Base-by-base conservation (phyloP, 108 stramenopile genomes). In the Cyclotella choctawhatcheeana region DNA sequence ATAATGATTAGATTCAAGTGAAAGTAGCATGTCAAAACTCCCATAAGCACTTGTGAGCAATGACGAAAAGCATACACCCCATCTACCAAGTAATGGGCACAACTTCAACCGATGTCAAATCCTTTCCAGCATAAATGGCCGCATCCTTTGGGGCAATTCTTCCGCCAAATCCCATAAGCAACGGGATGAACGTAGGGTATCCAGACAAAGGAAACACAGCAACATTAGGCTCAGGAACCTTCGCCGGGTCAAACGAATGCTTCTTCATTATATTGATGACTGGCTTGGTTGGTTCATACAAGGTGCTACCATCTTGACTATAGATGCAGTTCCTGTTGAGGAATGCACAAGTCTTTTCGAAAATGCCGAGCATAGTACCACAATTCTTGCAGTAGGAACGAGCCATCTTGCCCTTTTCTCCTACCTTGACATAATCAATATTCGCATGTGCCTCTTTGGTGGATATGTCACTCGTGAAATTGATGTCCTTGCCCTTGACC, bases 31-130 rank as follows among this genome's bases (percentile, higher is more conserved):
- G n/a, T n/a, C n/a, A n/a, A n/a, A n/a, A n/a, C n/a, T n/a, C n/a
- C n/a, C n/a, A n/a, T n/a, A n/a, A n/a, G n/a, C n/a, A n/a, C n/a
- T n/a, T n/a, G n/a, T n/a, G n/a, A n/a, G n/a, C n/a, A n/a, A n/a
- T n/a, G n/a, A n/a, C n/a, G n/a, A n/a, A n/a, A n/a, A n/a, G n/a
- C n/a, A n/a, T n/a, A n/a, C n/a, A n/a, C n/a, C n/a, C n/a, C n/a
- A n/a, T 48, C 44, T 65, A 14, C 64, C 64, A 65, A 10, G 64
- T 65, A n/a, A 65, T 65, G 13, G 64, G 64, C 2, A 65, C 64
- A 10, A 65, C 64, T 32, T 65, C 64, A 65, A 65, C 64, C 12
- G 45, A 47, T 6, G 64, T 21, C 44, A 65, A 21, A 32, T 65
- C 64, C 31, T 44, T 65, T 8, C 47, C 47, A 26, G 64, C 33